These are phyloP conservation scores for Herpetospermum pedunculosum DNA, from an alignment of 306 rosid species.

Conservation along the genomic window DNA sequence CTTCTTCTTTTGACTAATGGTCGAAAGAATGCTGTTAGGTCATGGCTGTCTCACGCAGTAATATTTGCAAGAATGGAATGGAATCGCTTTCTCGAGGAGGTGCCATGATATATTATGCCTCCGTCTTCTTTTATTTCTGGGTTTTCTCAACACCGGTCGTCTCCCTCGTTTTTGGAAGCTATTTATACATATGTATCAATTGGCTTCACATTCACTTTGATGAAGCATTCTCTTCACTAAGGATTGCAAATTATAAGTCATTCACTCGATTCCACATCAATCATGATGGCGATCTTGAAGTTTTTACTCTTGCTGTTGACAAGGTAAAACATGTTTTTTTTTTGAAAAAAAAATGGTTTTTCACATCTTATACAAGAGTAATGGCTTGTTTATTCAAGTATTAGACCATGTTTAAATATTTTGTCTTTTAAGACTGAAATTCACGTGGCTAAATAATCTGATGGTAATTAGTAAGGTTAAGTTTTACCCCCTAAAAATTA, in stretches of 20 bases:
- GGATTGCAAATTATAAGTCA: slow-evolving; percentile 88
- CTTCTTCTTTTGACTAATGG: not conserved
- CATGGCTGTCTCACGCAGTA: slow-evolving; percentile 87
- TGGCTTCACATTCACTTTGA: slow-evolving; percentile 96
- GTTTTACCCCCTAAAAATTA: not conserved
- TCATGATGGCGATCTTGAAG: slow-evolving; percentile 76
- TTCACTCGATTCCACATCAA: slow-evolving; percentile 82
- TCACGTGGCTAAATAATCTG: not conserved
- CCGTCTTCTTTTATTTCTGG: slow-evolving; percentile 90
- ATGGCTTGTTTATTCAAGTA: not conserved
- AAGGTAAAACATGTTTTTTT: no score
- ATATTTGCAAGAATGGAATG: slow-evolving; percentile 83
- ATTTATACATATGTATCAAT: slow-evolving; percentile 80
- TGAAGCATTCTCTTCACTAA: slow-evolving; percentile 92
- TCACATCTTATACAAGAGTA: not conserved
- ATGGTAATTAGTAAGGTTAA: not conserved
- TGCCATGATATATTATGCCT: slow-evolving; percentile 64
- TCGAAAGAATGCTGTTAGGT: slow-evolving; percentile 41
- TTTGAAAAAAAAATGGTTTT: not conserved
- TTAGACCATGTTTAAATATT: not conserved
- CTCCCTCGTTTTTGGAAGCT: slow-evolving; percentile 86
- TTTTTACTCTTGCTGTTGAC: slow-evolving; percentile 84
- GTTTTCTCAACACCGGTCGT: slow-evolving; percentile 95
- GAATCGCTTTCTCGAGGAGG: slow-evolving; percentile 67
- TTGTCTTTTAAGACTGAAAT: not conserved